Base-by-base conservation (phyloP, 176 grass and related monocot species). In the Stipa capillata region DNA sequence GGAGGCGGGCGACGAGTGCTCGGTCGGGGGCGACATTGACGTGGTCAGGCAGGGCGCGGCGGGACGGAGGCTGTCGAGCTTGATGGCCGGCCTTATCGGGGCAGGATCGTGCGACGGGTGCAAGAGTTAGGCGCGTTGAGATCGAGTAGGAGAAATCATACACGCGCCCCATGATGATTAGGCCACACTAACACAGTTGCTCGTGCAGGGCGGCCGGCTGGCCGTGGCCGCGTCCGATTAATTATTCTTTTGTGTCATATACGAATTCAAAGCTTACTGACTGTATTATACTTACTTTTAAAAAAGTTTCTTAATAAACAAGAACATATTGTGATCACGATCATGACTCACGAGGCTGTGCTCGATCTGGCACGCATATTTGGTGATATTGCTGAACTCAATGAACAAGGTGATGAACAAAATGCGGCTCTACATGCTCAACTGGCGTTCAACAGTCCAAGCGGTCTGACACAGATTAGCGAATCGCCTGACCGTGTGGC, bases 1-100 rank as follows among this genome's bases (percentile, higher is more conserved):
- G 68, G 31, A 78, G n/a, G 59, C 31, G 1, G 57, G 28, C 17
- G 55, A 75, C 24, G 69, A 74, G 66, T 92, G 90, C 72, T 58
- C 75, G 2, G 44, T 80, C 33, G 80, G 86, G 49, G 67, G 79
- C 20, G 55, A 92, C 25, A 83, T 90, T 39, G 49, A 90, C 10
- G 66, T 54, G n/a, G 79, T 86, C 64, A 77, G 11, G 78, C 48
- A 77, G 33, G 25, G 79, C 20, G 56, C 40, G 15, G 57, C 73
- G 40, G 87, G 87, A 18, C 32, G 25, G 47, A 86, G 51, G 72
- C 71, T 86, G 64, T 45, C 40, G 6, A 82, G 67, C 4, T 64
- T 90, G 29, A 14, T 86, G 72, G 39, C 65, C 8, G 73, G 69
- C 37, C 73, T 90, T 40, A 31, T 86, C 8, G 68, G 41, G 51